phyloP scores from a whole-genome alignment of 139 green algal species.

The Micractinium conductrix region DNA sequence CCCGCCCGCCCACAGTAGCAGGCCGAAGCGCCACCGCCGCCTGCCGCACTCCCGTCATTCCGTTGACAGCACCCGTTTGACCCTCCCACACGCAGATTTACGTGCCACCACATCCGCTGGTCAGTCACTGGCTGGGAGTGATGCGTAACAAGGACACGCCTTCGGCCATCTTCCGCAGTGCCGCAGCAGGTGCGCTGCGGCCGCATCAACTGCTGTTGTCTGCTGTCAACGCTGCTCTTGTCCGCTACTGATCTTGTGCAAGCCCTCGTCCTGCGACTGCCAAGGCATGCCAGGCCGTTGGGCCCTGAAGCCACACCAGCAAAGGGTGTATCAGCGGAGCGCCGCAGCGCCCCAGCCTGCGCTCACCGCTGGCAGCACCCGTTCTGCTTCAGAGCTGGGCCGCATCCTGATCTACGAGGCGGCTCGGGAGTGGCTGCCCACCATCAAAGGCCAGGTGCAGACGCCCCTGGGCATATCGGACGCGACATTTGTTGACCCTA shows the following conservation, averaged over 20 bases:
- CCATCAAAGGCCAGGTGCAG: slow-evolving; percentile 79
- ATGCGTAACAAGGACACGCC: slow-evolving; percentile 85
- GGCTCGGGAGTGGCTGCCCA: slow-evolving; percentile 87
- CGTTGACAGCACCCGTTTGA: background rate
- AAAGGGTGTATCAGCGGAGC: too few relatives aligned
- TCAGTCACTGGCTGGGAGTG: slow-evolving; percentile 98
- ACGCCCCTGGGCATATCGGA: slow-evolving; percentile 87
- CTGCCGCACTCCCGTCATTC: background rate
- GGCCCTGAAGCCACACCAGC: too few relatives aligned
- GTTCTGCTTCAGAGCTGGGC: slow-evolving; percentile 95
- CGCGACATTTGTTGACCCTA: slow-evolving; percentile 82
- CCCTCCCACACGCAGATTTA: slow-evolving; percentile 80
- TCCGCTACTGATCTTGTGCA: too few relatives aligned
- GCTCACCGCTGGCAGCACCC: too few relatives aligned
- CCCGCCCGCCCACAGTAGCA: too few relatives aligned
- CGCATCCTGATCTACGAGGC: slow-evolving; percentile 92
- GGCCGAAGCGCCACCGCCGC: background rate
- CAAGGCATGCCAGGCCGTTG: too few relatives aligned
- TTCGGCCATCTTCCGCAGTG: slow-evolving; percentile 80
- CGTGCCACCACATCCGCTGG: slow-evolving; percentile 94
- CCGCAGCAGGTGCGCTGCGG: slow-evolving; percentile 6
- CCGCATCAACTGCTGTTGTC: too few relatives aligned
- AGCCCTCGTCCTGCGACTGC: background rate
- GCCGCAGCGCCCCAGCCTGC: too few relatives aligned
- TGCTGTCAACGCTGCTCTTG: too few relatives aligned